A percentile compares a stretch with the other conserved stretches of the same genome.
Conservation (phyloP, 768 basidiomycete species). For the Candolleomyces aberdarensis region DNA sequence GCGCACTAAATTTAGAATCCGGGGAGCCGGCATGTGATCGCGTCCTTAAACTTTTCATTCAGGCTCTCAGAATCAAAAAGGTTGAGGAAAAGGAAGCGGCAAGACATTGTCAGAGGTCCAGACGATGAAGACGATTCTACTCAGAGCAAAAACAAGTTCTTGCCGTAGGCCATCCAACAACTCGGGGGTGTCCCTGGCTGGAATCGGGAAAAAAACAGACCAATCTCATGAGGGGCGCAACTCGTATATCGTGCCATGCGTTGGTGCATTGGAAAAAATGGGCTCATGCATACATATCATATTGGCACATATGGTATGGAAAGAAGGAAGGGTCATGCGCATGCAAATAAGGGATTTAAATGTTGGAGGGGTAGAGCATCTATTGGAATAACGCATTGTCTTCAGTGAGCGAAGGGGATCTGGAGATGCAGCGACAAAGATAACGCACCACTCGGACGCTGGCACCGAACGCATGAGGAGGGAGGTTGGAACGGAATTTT, state of each 20-base stretch:
- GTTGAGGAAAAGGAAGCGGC: no score
- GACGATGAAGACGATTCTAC: no score
- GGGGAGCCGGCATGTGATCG: slow-evolving; percentile 1
- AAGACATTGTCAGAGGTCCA: no score
- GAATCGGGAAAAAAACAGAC: no score
- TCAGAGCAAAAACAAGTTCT: no score
- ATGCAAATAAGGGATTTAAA: slow-evolving; percentile 44
- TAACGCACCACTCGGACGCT: slow-evolving; percentile 81
- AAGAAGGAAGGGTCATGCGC: slow-evolving; percentile 29
- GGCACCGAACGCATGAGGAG: slow-evolving; percentile 92
- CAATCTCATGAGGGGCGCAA: no score
- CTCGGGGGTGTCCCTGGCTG: no score
- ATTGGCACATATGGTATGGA: slow-evolving; percentile 42
- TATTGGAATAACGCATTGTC: slow-evolving; percentile 22
- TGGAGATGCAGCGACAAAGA: neutral
- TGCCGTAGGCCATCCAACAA: no score
- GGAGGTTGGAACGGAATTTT: slow-evolving; percentile 95
- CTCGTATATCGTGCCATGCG: neutral
- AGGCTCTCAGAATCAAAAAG: no score
- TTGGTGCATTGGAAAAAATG: neutral
- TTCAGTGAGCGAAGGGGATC: neutral
- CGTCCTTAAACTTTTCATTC: neutral
- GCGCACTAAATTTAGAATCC: neutral
- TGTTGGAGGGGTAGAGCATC: slow-evolving; percentile 93
- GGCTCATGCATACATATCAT: slow-evolving; percentile 42